Evolutionary conservation across 805 yeast species (phyloP).

Genomic region (Zygotorulaspora danielsina): DNA sequence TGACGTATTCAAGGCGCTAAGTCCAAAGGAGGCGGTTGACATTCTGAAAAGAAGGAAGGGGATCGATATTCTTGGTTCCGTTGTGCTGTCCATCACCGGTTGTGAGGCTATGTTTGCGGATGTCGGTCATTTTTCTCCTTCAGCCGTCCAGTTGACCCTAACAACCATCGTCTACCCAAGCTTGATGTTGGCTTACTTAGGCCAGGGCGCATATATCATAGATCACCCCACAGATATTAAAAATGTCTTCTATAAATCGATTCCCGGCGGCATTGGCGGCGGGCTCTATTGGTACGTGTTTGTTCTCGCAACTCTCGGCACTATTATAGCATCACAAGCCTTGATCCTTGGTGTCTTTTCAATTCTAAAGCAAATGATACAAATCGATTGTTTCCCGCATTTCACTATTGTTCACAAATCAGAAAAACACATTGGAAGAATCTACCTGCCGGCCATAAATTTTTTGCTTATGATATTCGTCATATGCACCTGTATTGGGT

Average conservation of each 20-base stretch:
- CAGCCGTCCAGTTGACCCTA: conserved; percentile 48
- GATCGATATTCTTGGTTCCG: conserved; percentile 45
- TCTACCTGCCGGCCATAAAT: conserved; percentile 50
- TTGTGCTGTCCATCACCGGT: conserved; percentile 55
- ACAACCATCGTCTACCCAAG: conserved; percentile 48
- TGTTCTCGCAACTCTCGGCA: conserved; percentile 49
- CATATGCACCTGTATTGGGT: conserved; percentile 48
- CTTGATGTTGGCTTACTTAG: conserved; percentile 50
- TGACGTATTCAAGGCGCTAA: conserved; percentile 43
- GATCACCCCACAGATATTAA: conserved; percentile 38
- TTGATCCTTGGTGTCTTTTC: conserved; percentile 53
- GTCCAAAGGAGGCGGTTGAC: conserved; percentile 50
- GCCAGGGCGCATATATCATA: conserved; percentile 51
- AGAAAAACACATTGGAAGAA: conserved; percentile 43
- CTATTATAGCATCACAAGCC: conserved; percentile 60
- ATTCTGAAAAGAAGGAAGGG: conserved; percentile 38
- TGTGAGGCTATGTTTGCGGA: conserved; percentile 65
- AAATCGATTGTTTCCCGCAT: conserved; percentile 51
- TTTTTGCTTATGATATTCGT: conserved; percentile 50
- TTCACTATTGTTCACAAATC: conserved; percentile 46
- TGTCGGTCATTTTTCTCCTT: conserved; percentile 51
- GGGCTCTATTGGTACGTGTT: conserved; percentile 50
- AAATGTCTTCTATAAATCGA: conserved; percentile 45
- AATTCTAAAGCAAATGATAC: conserved; percentile 49
- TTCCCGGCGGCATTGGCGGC: conserved; percentile 47